These are phyloP conservation scores for Cercis canadensis DNA, from an alignment of 306 rosid species.

Conservation along the genomic window DNA sequence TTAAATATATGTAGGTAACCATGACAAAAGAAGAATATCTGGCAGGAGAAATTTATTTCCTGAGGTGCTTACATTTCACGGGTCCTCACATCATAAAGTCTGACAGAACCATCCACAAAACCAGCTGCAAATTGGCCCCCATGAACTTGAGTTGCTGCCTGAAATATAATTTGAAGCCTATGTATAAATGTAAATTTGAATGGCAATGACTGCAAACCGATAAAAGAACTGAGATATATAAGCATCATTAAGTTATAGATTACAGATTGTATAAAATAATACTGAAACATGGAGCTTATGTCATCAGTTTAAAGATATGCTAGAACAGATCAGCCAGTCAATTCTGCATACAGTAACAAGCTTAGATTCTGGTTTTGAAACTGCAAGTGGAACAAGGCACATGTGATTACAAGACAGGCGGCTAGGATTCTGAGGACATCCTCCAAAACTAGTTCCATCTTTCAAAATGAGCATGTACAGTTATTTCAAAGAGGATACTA, in stretches of 20 bases:
- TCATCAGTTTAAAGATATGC: too few relatives aligned
- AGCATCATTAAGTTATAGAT: not conserved
- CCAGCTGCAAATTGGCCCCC: conserved; percentile 98
- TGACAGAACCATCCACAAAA: conserved; percentile 85
- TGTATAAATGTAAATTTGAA: not conserved
- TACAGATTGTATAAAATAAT: conserved; percentile 13
- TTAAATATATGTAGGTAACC: conserved; percentile 6
- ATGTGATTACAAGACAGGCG: too few relatives aligned
- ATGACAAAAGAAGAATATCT: conserved; percentile 7
- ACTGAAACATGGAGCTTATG: not conserved
- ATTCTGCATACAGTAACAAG: not conserved
- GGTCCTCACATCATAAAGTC: conserved; percentile 83
- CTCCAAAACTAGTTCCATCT: not conserved
- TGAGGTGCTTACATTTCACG: conserved; percentile 78
- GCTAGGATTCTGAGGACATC: too few relatives aligned
- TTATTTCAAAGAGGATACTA: too few relatives aligned
- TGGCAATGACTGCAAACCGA: not conserved
- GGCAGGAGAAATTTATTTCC: too few relatives aligned
- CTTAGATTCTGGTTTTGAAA: not conserved
- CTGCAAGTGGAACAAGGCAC: not conserved
- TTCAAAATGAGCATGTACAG: too few relatives aligned
- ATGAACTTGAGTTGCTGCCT: conserved; percentile 98
- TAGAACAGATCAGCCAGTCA: too few relatives aligned
- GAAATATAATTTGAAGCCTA: conserved; percentile 24
- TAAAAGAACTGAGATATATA: not conserved